These are phyloP conservation scores for Crithidia acanthocephali DNA, from an alignment of 208 protist genomes.

Conservation along the genomic window DNA sequence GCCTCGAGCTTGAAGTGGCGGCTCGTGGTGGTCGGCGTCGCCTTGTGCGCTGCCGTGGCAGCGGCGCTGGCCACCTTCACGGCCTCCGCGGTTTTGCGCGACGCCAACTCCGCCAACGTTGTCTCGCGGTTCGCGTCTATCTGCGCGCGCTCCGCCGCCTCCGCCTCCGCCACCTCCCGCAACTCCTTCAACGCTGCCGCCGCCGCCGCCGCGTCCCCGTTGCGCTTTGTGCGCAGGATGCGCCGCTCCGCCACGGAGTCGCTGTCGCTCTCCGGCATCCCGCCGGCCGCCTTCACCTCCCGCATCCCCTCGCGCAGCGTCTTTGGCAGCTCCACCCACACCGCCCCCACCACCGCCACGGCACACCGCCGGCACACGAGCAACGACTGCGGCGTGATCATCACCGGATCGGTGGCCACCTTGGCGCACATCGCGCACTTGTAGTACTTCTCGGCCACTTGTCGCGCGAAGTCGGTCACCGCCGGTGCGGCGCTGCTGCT, in stretches of 20 bases:
- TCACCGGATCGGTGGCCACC: conserved; percentile 53
- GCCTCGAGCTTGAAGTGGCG: conserved; percentile 77
- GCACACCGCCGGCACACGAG: conserved; percentile 63
- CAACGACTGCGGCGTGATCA: conserved; percentile 41
- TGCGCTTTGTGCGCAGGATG: conserved; percentile 25
- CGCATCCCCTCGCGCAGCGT: conserved; percentile 30
- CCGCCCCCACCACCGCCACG: conserved; percentile 18
- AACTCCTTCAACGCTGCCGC: conserved; percentile 27
- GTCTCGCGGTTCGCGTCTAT: conserved; percentile 8
- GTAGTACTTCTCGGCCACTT: conserved; percentile 50
- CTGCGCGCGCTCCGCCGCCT: conserved; percentile 44
- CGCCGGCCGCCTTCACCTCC: conserved; percentile 15
- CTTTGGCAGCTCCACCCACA: conserved; percentile 42
- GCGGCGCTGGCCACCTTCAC: not conserved
- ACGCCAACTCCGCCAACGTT: conserved; percentile 1
- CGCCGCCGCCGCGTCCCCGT: not conserved
- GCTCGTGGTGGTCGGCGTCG: conserved; percentile 38
- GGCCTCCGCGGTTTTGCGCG: not conserved
- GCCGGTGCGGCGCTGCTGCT: conserved; percentile 4
- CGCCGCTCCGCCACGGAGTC: conserved; percentile 19
- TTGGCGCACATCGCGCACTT: conserved; percentile 56
- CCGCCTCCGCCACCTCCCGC: conserved; percentile 34
- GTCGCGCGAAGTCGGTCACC: conserved; percentile 30
- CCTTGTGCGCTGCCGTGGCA: not conserved
- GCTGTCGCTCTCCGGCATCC: conserved; percentile 16